Base-by-base conservation (phyloP, 805 yeast species). In the Starmerella asiatica region DNA sequence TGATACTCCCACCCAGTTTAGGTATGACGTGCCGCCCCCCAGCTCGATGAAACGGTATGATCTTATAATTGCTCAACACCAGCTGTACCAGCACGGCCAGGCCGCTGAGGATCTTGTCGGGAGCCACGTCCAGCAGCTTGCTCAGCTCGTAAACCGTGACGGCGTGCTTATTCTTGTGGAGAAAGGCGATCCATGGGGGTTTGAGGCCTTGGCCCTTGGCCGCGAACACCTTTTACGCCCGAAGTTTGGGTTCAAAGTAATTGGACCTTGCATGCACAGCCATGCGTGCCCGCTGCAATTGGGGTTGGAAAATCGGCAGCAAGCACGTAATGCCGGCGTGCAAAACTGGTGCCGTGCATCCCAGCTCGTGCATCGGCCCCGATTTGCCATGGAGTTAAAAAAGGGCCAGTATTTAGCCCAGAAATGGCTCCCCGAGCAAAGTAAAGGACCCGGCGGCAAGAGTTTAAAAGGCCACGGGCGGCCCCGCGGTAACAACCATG, bases 261-360 rank as follows among this genome's bases (percentile, higher is more conserved):
- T 88, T 16, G 94, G 94, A 0, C 98, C 98, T 3, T 91, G 96
- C 55, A 60, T 88, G 1, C 96, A 91, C 56, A 94, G 84, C 52
- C 72, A 76, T 11, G 69, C 65, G 48, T 86, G 96, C 53, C 96
- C 97, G 0, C 61, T 88, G 39, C 96, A 86, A 57, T 67, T 75
- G 24, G 76, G 79, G 36, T 82, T 93, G 2, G 71, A 71, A 27
- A 73, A 11, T 9, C 44, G 56, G 12, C 42, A 35, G 29, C 11
- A n/a, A 2, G 33, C 42, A 17, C 20, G 69, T 52, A 81, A 76
- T 54, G 65, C 67, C 26, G 66, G 71, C 29, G 58, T 69, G 19
- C 83, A 80, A 37, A 71, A 70, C 40, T 83, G 85, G 67, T 84
- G 96, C 55, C 72, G 79, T 34, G 85, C 75, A 55, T 71, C 70